Conservation (phyloP, 306 rosid genomes). For the Quercus alba region DNA sequence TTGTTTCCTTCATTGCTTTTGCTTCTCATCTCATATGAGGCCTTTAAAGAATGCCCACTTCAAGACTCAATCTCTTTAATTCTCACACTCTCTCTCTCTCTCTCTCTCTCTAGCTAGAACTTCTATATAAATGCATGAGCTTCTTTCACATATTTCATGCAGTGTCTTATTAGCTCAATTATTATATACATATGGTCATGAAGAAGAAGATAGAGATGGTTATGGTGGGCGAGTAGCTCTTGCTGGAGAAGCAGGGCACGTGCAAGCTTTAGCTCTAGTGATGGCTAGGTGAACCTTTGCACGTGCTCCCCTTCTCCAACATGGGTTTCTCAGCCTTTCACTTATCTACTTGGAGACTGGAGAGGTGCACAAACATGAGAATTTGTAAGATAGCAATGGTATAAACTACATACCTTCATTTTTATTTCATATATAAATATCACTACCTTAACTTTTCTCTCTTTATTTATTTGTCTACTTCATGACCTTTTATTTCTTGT, state of each 20-base stretch:
- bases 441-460: neutral
- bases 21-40: conserved; percentile 1
- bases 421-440: neutral
- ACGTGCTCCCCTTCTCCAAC: conserved; percentile 99
- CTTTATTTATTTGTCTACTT: neutral
- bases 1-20: conserved; percentile 15
- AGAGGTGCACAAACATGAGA: neutral
- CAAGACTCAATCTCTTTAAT: conserved; percentile 65
- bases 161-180: conserved; percentile 7
- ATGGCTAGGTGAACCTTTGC: conserved; percentile 33
- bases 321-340: conserved; percentile 51
- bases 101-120: neutral
- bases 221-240: conserved; percentile 50
- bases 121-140: conserved; percentile 44
- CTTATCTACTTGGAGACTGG: neutral
- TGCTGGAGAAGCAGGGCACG: conserved; percentile 99
- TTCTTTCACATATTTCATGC: conserved; percentile 6
- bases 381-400: neutral
- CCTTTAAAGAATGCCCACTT: conserved; percentile 67
- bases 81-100: conserved; percentile 1
- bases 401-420: neutral
- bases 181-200: neutral
- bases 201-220: neutral
- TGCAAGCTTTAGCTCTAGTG: conserved; percentile 39
- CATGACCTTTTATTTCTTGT: neutral